Percentiles rank a stretch among this genome's conserved stretches.
phyloP scores from a whole-genome alignment of 2,329 filamentous ascomycete species.

The Huntiella moniliformis region DNA sequence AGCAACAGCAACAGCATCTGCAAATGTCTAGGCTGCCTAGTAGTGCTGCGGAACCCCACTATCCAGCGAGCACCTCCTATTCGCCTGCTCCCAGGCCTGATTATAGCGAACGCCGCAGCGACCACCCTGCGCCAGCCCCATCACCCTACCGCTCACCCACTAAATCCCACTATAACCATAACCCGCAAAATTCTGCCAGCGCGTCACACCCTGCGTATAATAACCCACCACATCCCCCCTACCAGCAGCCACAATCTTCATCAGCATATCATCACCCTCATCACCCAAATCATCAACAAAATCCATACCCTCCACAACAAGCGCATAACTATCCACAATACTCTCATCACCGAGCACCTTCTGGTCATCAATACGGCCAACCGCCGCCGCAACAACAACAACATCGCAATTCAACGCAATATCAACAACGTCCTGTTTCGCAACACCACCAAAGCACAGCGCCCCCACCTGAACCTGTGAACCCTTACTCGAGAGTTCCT shows the following conservation, averaged over 20 bases:
- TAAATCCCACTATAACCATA: neutral
- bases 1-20: constrained; percentile 4
- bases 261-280: too few species aligned
- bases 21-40: neutral
- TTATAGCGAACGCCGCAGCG: too few species aligned
- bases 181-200: constrained; percentile 8
- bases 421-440: constrained; percentile 4
- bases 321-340: neutral
- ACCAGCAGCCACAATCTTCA: constrained; percentile 7
- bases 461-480: constrained; percentile 14
- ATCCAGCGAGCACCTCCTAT: too few species aligned
- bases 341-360: neutral
- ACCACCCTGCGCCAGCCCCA: neutral
- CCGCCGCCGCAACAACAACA: neutral
- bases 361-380: neutral
- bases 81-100: too few species aligned
- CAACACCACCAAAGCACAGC: constrained; percentile 12
- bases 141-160: neutral
- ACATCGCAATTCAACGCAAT: neutral
- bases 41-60: neutral
- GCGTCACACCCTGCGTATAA: constrained; percentile 1
- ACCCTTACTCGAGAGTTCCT: constrained; percentile 1
- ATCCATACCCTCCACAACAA: neutral
- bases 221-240: constrained; percentile 4
- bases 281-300: constrained; percentile 1